Conservation (phyloP, 1,139 yeast genomes). For the Arxiozyma bovina region DNA sequence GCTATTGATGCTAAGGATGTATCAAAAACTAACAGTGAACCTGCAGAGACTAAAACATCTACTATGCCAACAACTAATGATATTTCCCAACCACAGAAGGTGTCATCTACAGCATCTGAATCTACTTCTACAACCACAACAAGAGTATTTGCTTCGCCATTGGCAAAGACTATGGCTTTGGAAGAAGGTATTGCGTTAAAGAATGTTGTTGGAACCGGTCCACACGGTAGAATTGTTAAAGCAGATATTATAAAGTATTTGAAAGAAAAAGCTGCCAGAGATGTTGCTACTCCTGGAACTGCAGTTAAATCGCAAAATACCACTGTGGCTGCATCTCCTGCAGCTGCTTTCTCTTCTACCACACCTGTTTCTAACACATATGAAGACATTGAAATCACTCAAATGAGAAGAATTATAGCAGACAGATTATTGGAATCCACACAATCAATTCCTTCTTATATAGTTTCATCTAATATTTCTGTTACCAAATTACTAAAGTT, state of each 20-base stretch:
- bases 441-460: constrained; percentile 81
- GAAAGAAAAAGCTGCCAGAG: constrained; percentile 25
- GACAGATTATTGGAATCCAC: constrained; percentile 80
- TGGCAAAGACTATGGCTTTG: constrained; percentile 87
- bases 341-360: constrained; percentile 25
- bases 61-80: not conserved
- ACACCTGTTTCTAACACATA: constrained; percentile 34
- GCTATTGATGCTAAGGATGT: not conserved
- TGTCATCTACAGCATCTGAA: not conserved
- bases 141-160: constrained; percentile 88
- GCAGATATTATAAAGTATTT: constrained; percentile 73
- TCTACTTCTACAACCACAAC: not conserved
- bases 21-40: constrained; percentile 2
- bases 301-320: not conserved
- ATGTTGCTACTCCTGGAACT: constrained; percentile 30
- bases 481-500: constrained; percentile 87
- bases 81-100: constrained; percentile 9
- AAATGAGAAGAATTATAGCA: constrained; percentile 93
- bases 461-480: constrained; percentile 77
- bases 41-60: not conserved
- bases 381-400: constrained; percentile 77
- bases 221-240: constrained; percentile 87
- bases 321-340: constrained; percentile 10
- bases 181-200: constrained; percentile 86
- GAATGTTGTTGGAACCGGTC: constrained; percentile 86